These are phyloP conservation scores for Kodamaea kakaduensis DNA, from an alignment of 805 yeast genomes.

Conservation along the genomic window DNA sequence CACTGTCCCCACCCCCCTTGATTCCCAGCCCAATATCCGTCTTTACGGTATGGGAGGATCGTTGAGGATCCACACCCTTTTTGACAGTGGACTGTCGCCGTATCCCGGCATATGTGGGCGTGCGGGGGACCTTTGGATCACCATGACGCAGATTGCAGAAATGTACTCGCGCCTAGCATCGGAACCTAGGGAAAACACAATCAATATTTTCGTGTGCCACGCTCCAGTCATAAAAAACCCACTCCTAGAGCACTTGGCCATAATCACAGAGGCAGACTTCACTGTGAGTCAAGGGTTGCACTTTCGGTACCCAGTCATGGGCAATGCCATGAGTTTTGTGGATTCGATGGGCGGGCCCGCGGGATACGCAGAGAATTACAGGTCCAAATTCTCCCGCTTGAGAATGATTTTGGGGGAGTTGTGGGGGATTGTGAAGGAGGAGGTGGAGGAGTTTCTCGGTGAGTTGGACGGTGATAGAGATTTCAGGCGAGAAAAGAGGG, in stretches of 20 bases:
- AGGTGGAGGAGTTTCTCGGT: constrained; percentile 42
- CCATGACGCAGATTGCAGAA: constrained; percentile 67
- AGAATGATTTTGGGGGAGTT: constrained; percentile 58
- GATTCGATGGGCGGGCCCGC: constrained; percentile 41
- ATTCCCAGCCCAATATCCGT: constrained; percentile 43
- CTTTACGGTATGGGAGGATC: constrained; percentile 74
- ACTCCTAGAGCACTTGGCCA: constrained; percentile 61
- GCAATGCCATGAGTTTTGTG: constrained; percentile 63
- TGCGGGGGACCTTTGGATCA: constrained; percentile 68
- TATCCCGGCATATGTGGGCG: constrained; percentile 21
- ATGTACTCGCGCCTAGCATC: constrained; percentile 28
- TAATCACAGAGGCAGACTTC: constrained; percentile 64
- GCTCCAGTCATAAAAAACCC: constrained; percentile 71
- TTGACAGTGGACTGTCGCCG: constrained; percentile 40
- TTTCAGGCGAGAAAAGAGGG: constrained; percentile 1
- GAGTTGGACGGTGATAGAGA: constrained; percentile 29
- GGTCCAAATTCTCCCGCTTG: constrained; percentile 57
- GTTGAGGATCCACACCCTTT: constrained; percentile 59
- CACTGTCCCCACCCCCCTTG: constrained; percentile 37
- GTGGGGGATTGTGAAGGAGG: constrained; percentile 58
- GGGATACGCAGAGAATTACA: constrained; percentile 51
- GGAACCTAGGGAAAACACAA: constrained; percentile 28
- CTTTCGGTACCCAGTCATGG: constrained; percentile 64
- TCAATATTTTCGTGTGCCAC: constrained; percentile 62
- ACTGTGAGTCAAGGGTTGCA: constrained; percentile 72